phyloP scores from a whole-genome alignment of 352 stramenopile genomes.

The Phytopythium vexans region DNA sequence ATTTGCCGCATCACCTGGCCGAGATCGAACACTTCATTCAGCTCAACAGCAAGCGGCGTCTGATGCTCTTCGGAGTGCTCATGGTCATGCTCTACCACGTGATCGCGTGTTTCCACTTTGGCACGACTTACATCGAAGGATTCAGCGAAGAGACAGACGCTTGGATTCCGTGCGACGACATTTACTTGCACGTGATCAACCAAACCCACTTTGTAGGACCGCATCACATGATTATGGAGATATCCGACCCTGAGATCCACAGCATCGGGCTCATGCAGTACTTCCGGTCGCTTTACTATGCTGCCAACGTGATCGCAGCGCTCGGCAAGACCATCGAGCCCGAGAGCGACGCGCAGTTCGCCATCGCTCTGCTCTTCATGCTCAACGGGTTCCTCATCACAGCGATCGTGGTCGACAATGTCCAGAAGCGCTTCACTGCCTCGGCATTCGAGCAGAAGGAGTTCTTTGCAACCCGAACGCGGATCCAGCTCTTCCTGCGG shows the following conservation, averaged over 20 bases:
- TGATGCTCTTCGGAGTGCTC: constrained; percentile 36
- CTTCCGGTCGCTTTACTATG: constrained; percentile 35
- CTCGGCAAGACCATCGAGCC: constrained; percentile 46
- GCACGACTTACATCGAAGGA: constrained; percentile 29
- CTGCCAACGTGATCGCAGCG: constrained; percentile 33
- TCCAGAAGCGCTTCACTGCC: constrained; percentile 52
- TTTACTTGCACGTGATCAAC: constrained; percentile 21
- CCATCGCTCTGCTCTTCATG: constrained; percentile 41
- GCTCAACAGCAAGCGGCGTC: constrained; percentile 36
- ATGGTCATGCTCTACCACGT: constrained; percentile 55
- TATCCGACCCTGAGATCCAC: constrained; percentile 6
- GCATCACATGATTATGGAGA: constrained; percentile 5
- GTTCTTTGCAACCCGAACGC: constrained; percentile 44
- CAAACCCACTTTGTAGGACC: constrained; percentile 13
- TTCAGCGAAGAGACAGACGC: constrained; percentile 25
- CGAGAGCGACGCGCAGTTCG: constrained; percentile 26
- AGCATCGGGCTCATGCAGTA: constrained; percentile 26
- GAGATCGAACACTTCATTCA: constrained; percentile 42
- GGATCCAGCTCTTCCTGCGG: constrained; percentile 52
- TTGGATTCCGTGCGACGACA: constrained; percentile 23
- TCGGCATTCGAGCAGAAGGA: constrained; percentile 57
- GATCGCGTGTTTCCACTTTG: constrained; percentile 41
- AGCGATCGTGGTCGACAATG: constrained; percentile 39
- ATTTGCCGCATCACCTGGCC: constrained; percentile 25
- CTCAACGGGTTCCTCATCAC: constrained; percentile 41